Percentiles rank a stretch among this genome's conserved stretches.
Conservation (phyloP, 331 rosid genomes). For the Rhamnella rubrinervis region DNA sequence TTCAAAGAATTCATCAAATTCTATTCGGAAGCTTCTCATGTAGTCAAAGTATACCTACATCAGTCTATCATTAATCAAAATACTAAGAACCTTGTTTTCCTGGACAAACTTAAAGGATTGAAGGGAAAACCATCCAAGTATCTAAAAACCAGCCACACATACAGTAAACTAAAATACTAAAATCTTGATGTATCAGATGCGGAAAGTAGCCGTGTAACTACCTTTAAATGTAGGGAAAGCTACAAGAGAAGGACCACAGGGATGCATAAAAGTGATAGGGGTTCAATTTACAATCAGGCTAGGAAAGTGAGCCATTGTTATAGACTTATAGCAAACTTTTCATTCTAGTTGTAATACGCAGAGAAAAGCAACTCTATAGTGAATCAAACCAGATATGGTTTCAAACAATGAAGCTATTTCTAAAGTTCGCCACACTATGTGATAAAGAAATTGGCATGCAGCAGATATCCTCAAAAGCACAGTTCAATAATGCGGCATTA, state of each 20-base stretch:
- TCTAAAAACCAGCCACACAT: not conserved
- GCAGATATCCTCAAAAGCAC: not conserved
- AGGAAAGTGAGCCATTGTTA: too few species aligned
- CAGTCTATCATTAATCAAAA: slow-evolving; percentile 24
- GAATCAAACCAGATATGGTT: not conserved
- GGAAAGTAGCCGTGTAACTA: too few species aligned
- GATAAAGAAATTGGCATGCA: not conserved
- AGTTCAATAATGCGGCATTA: not conserved
- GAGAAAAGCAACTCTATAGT: not conserved
- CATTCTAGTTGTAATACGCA: not conserved
- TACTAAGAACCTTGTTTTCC: not conserved
- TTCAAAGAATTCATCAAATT: slow-evolving; percentile 78
- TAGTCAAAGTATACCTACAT: slow-evolving; percentile 89
- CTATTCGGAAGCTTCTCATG: slow-evolving; percentile 98
- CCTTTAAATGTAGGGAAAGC: too few species aligned
- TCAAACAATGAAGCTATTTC: not conserved
- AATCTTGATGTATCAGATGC: too few species aligned
- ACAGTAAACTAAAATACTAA: too few species aligned
- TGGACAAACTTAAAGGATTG: not conserved
- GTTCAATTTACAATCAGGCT: too few species aligned
- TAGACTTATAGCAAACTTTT: not conserved
- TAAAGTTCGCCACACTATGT: too few species aligned
- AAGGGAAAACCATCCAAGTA: not conserved
- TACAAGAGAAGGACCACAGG: too few species aligned
- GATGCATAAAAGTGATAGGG: too few species aligned